Base-by-base conservation (phyloP, 2,329 filamentous ascomycete genomes). In the Sarocladium strictum region DNA sequence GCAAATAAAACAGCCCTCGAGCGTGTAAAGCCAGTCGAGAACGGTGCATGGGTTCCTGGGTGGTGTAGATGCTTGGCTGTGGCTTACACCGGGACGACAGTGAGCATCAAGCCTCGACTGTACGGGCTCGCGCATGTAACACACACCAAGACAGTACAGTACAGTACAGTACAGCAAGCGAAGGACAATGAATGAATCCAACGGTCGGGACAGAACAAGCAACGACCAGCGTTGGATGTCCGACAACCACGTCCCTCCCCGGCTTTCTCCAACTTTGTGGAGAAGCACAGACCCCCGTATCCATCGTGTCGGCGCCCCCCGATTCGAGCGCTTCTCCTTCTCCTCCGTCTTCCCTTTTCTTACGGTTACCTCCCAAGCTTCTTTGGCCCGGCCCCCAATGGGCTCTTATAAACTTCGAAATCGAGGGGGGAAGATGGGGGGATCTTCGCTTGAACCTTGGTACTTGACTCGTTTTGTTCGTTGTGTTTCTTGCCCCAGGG, bases 211-310 rank as follows among this genome's bases (percentile, higher is more conserved):
- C 7, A 38, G 17, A 6, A 15, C 35, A 38, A 38, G 9, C 7
- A 32, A 32, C 29, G 6, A 6, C 29, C 29, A 7, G 29, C 6
- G 7, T 32, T 32, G 7, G n/a, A 6, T 12, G 29, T 32, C 35
- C 35, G 9, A 6, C 14, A 3, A n/a, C n/a, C n/a, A 14, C 12
- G 7, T n/a, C 14, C 43, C 23, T 23, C 23, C 23, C 43, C 43
- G 24, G 24, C 43, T 47, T 47, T 47, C 43, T 47, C 43, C 43
- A 47, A 47, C 43, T 47, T 29, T 47, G 43, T 47, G 43, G 43
- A 27, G 43, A 47, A 27, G 43, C 43, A 47, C 24, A 47, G 43
- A 27, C 43, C 43, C 21, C 17, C 12, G 35, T 6, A 38, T 9
- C 35, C 35, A 38, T 38, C 35, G 6, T n/a, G 35, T 38, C 35